A percentile compares a stretch with the other conserved stretches of the same genome.
phyloP scores from a whole-genome alignment of 1,284 basidiomycete genomes.

The Ceraceosorus bombacis region DNA sequence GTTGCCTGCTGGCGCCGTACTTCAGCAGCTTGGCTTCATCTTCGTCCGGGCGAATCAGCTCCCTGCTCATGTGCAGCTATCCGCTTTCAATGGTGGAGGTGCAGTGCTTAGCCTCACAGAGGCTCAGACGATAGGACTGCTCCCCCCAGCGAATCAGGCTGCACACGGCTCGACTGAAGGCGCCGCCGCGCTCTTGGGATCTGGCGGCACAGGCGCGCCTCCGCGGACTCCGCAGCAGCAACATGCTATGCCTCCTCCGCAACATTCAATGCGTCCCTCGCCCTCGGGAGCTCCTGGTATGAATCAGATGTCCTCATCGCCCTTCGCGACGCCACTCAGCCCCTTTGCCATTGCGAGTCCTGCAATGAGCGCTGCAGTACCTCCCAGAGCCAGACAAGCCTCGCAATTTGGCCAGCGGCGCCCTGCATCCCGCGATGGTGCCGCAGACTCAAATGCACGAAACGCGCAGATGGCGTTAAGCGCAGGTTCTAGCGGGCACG shows the following conservation, averaged over 20 bases:
- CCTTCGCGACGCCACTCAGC: background rate
- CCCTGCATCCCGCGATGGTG: constrained; percentile 16
- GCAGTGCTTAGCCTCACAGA: constrained; percentile 41
- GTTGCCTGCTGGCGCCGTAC: constrained; percentile 30
- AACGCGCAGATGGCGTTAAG: background rate
- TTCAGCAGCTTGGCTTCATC: constrained; percentile 41
- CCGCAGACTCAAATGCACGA: constrained; percentile 16
- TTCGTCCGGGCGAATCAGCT: constrained; percentile 28
- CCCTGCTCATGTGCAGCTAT: constrained; percentile 8
- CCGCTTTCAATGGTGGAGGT: constrained; percentile 18
- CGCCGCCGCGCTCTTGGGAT: too few species aligned
- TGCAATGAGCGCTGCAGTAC: background rate
- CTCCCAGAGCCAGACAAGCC: background rate
- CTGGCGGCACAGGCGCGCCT: background rate
- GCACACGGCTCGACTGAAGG: too few species aligned
- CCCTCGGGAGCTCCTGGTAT: background rate
- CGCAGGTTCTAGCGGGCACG: background rate
- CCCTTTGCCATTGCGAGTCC: background rate
- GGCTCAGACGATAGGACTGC: constrained; percentile 32
- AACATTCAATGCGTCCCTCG: constrained; percentile 1
- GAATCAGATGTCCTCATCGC: background rate
- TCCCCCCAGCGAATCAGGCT: constrained; percentile 20
- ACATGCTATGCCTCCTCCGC: constrained; percentile 1
- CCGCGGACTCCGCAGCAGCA: background rate
- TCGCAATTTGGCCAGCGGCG: constrained; percentile 13